Evolutionary conservation across 139 green algal genomes (phyloP), one percentile per base, ranked within the genome.

Genomic region (Coelastrella sp.): DNA sequence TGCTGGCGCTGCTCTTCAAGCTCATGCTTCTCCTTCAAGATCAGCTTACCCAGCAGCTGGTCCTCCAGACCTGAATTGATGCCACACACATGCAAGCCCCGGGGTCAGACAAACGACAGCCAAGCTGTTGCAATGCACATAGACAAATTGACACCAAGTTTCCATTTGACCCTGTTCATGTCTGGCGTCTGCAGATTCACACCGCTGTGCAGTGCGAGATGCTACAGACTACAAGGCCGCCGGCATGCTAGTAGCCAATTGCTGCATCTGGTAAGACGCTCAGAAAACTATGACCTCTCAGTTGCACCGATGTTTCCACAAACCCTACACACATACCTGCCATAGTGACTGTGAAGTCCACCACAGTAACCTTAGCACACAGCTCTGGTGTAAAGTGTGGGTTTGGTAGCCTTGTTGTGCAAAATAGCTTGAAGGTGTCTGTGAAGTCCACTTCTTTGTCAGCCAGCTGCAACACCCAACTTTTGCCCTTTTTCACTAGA

Each of bases 341-440:
- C 93, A 95, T 95, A 47, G 97, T 99, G 32, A 99, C 98, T 5
- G 97, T 99, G 95, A 99, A 99, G 94, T 99, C 97, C 11, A 99
- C 97, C 22, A 99, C 92, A 4, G 97, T 98, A 32, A 97, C 95
- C 93, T 97, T 98, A 90, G 97, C 97, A 71, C 83, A 95, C 74
- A 99, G 94, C 95, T 99, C 98, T 17, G 98, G 98, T 17, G 97
- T 97, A 95, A 97, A 99, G 93, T 97, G 95, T 56, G 97, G 97
- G 92, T 98, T 98, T 87, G 98, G 96, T 89, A 99, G 93, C 58
- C 97, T 95, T 4, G 97, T 99, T 83, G 97, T 99, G 93, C 94
- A 96, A 94, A 97, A 99, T 13, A 99, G 92, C 65, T 94, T 92
- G 95, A 99, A 99, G 65, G 90, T 97, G 71, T 97, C 92, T 13